Conservation (phyloP, 306 rosid genomes). For the Medicago lupulina region DNA sequence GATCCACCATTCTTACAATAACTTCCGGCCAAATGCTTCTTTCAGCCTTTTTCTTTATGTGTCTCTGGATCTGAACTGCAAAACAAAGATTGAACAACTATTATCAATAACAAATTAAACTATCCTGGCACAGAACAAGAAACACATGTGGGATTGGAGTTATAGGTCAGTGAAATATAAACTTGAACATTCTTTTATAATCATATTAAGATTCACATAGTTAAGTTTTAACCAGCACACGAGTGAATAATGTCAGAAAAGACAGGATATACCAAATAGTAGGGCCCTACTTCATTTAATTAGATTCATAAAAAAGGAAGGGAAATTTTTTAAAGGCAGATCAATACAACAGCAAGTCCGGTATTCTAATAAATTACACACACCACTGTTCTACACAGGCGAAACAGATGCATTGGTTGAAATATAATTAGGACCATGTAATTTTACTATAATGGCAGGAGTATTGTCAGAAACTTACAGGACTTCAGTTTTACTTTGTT, state of each 20-base stretch:
- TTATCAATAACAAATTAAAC: slow-evolving; percentile 33
- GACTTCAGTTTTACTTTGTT: neutral
- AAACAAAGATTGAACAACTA: slow-evolving; percentile 46
- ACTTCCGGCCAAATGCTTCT: slow-evolving; percentile 63
- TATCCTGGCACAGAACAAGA: slow-evolving; percentile 4
- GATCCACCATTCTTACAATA: slow-evolving; percentile 67
- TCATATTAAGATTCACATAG: neutral
- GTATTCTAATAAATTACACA: neutral
- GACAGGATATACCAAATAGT: neutral
- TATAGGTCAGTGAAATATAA: neutral
- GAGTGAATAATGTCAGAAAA: neutral
- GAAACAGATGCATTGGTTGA: neutral
- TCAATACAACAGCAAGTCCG: slow-evolving; percentile 12
- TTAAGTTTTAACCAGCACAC: neutral
- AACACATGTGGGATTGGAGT: neutral
- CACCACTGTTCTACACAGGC: neutral
- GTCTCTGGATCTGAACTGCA: slow-evolving; percentile 54
- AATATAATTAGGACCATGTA: neutral
- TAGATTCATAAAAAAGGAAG: slow-evolving; percentile 12
- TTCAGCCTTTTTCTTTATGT: slow-evolving; percentile 55
- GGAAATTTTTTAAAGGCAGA: neutral
- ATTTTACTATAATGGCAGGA: neutral
- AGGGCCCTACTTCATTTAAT: slow-evolving; percentile 17
- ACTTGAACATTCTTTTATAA: neutral
- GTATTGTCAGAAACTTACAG: neutral